Conservation (phyloP, 495 filamentous ascomycete genomes). For the Penicillium angulare region DNA sequence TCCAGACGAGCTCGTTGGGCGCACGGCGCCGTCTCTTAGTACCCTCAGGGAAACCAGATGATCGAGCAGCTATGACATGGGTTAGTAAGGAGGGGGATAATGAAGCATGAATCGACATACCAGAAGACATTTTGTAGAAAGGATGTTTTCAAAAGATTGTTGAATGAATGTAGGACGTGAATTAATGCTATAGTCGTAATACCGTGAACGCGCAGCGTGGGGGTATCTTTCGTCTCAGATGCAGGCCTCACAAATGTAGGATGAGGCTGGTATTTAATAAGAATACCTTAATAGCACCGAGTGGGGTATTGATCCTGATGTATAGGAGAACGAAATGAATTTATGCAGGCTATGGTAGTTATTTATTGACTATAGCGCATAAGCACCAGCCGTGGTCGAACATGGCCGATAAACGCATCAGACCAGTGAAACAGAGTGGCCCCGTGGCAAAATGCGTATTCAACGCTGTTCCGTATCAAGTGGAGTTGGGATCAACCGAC, state of each 20-base stretch:
- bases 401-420: not conserved
- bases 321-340: not conserved
- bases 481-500: not conserved
- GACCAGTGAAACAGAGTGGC: not conserved
- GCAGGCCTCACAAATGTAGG: not conserved
- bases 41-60: not conserved
- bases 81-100: not conserved
- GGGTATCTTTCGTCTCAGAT: no score
- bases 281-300: not conserved
- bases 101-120: no score
- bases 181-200: not conserved
- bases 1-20: not conserved
- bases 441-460: not conserved
- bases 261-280: not conserved
- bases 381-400: not conserved
- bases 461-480: not conserved
- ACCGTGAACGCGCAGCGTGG: not conserved
- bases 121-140: no score
- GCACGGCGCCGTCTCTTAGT: not conserved
- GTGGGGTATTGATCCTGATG: not conserved
- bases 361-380: not conserved
- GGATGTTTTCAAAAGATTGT: not conserved
- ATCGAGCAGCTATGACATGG: not conserved
- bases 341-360: not conserved
- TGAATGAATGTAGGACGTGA: not conserved